These are phyloP conservation scores for Penicillium egyptiacum DNA, from an alignment of 495 filamentous ascomycete species.

Conservation along the genomic window DNA sequence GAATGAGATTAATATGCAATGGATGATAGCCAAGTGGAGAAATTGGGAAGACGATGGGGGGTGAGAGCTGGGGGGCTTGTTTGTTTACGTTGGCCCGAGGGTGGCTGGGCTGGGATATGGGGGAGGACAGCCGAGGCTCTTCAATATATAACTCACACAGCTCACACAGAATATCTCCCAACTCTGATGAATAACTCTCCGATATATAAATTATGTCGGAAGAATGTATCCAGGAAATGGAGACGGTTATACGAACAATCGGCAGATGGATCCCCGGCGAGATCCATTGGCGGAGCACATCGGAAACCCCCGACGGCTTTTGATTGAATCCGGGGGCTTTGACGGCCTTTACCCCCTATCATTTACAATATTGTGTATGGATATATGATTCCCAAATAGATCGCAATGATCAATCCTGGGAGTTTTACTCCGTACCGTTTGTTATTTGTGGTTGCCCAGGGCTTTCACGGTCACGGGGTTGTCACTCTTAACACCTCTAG, in stretches of 20 bases:
- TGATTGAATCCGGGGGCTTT: constrained; percentile 5
- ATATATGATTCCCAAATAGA: background rate
- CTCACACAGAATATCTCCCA: background rate
- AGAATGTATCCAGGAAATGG: background rate
- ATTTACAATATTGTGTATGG: background rate
- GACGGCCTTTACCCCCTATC: background rate
- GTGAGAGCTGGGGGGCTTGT: constrained; percentile 13
- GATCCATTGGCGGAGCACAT: constrained; percentile 20
- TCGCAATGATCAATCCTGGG: background rate
- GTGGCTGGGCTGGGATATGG: constrained; percentile 18
- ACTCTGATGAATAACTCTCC: background rate
- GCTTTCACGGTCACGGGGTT: no score
- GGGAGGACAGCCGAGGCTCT: constrained; percentile 15
- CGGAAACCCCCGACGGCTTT: constrained; percentile 21
- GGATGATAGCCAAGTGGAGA: constrained; percentile 8
- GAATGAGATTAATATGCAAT: constrained; percentile 2
- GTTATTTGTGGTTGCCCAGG: no score
- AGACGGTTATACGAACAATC: constrained; percentile 12
- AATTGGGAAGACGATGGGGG: constrained; percentile 10
- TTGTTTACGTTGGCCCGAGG: constrained; percentile 30
- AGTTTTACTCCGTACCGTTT: background rate
- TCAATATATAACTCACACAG: background rate
- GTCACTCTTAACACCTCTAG: no score
- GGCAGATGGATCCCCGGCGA: constrained; percentile 30
- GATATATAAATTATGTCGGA: background rate